Evolutionary conservation across 2,329 filamentous ascomycete genomes (phyloP).

Genomic region (Fusarium coffeatum): DNA sequence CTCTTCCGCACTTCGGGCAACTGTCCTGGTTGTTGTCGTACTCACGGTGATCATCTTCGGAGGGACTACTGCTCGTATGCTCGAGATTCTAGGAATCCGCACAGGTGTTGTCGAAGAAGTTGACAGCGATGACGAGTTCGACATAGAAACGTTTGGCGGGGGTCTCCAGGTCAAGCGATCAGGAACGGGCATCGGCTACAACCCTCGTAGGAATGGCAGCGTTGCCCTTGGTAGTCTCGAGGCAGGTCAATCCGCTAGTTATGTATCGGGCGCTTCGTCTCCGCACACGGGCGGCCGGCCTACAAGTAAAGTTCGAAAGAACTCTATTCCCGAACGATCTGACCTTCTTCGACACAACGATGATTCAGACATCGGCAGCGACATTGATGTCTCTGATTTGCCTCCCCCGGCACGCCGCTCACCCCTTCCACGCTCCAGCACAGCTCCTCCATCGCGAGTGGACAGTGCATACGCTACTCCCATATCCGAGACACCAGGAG

Average conservation of each 20-base stretch:
- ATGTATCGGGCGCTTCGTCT: slow-evolving; percentile 66
- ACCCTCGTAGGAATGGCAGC: slow-evolving; percentile 73
- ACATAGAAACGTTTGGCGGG: slow-evolving; percentile 82
- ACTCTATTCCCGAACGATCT: slow-evolving; percentile 62
- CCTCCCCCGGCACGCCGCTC: slow-evolving; percentile 68
- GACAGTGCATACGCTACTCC: slow-evolving; percentile 50
- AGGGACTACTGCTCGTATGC: slow-evolving; percentile 95
- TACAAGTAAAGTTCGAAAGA: slow-evolving; percentile 65
- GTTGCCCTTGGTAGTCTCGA: slow-evolving; percentile 68
- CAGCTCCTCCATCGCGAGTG: slow-evolving; percentile 42
- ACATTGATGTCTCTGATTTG: slow-evolving; percentile 74
- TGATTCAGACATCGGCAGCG: slow-evolving; percentile 71
- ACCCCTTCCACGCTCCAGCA: slow-evolving; percentile 49
- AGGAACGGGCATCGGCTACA: slow-evolving; percentile 81
- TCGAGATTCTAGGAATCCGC: slow-evolving; percentile 95
- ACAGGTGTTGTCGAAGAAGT: slow-evolving; percentile 97
- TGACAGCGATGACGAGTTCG: slow-evolving; percentile 98
- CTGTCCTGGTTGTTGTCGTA: slow-evolving; percentile 96
- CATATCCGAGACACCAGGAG: slow-evolving; percentile 45
- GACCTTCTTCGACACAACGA: slow-evolving; percentile 65
- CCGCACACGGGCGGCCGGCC: slow-evolving; percentile 59
- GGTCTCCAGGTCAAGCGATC: slow-evolving; percentile 85
- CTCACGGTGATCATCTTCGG: slow-evolving; percentile 99
- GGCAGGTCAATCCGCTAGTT: slow-evolving; percentile 55
- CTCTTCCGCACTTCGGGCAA: slow-evolving; percentile 85